Percentiles rank a stretch among this genome's conserved stretches.
Evolutionary conservation across 306 rosid genomes (phyloP).

Genomic region (Prunus davidiana): DNA sequence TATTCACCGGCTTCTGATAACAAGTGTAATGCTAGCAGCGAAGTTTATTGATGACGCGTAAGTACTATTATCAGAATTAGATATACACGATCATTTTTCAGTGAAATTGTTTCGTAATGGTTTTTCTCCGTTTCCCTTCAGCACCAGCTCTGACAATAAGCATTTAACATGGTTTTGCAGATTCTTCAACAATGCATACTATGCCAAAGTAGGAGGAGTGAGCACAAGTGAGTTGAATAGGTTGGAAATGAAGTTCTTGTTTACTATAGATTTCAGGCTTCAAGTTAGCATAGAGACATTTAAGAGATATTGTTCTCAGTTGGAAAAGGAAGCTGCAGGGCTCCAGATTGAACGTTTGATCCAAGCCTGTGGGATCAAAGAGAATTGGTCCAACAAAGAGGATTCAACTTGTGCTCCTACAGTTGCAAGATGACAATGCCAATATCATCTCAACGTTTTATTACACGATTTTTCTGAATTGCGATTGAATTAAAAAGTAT

Average conservation of each 20-base stretch:
- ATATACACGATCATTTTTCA: background rate
- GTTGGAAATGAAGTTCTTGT: slow-evolving; percentile 85
- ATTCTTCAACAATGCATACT: slow-evolving; percentile 90
- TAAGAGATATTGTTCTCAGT: slow-evolving; percentile 59
- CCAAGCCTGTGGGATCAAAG: slow-evolving; percentile 67
- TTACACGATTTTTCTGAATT: slow-evolving; percentile 12
- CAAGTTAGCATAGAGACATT: slow-evolving; percentile 73
- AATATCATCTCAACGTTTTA: slow-evolving; percentile 17
- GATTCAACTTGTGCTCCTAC: slow-evolving; percentile 64
- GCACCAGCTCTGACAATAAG: slow-evolving; percentile 1
- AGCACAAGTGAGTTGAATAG: slow-evolving; percentile 78
- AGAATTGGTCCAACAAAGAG: slow-evolving; percentile 72
- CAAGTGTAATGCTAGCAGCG: slow-evolving; percentile 87
- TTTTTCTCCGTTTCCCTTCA: background rate
- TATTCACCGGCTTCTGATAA: slow-evolving; percentile 88
- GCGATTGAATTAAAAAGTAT: slow-evolving; percentile 12
- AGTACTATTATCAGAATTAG: slow-evolving; percentile 28
- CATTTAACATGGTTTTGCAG: slow-evolving; percentile 46
- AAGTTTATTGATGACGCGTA: slow-evolving; percentile 93
- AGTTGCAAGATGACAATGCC: slow-evolving; percentile 56
- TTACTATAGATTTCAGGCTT: slow-evolving; percentile 80
- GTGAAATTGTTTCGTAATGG: background rate
- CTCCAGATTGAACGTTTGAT: slow-evolving; percentile 74
- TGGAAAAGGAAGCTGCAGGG: slow-evolving; percentile 60
- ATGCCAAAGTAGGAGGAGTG: slow-evolving; percentile 94